A percentile compares a stretch with the other conserved stretches of the same genome.
phyloP scores from a whole-genome alignment of 768 basidiomycete genomes.

The Multifurca ochricompacta region DNA sequence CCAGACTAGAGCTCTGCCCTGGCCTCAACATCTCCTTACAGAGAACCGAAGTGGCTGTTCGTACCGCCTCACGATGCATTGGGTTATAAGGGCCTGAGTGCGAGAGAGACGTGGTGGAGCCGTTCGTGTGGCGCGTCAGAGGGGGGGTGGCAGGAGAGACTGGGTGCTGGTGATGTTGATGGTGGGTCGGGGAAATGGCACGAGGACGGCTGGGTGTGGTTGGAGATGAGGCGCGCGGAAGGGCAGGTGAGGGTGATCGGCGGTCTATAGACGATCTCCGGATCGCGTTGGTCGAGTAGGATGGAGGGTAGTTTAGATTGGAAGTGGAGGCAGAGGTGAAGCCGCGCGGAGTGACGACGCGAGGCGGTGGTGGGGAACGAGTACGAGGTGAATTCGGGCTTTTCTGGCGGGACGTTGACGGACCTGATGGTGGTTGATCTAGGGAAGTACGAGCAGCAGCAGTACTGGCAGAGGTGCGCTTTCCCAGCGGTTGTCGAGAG shows the following conservation, averaged over 20 bases:
- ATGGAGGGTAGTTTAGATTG: conserved; percentile 32
- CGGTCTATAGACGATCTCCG: conserved; percentile 27
- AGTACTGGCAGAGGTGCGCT: conserved; percentile 30
- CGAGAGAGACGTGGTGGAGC: conserved; percentile 50
- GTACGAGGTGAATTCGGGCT: conserved; percentile 3
- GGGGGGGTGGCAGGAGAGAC: conserved; percentile 24
- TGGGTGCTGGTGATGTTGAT: conserved; percentile 19
- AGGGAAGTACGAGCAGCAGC: conserved; percentile 36
- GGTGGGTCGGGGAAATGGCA: conserved; percentile 3
- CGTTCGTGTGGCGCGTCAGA: conserved; percentile 49
- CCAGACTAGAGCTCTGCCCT: conserved; percentile 46
- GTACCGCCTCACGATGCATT: conserved; percentile 60
- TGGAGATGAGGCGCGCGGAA: conserved; percentile 20
- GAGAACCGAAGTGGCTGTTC: conserved; percentile 53
- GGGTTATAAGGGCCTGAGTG: conserved; percentile 36
- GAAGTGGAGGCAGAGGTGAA: conserved; percentile 44
- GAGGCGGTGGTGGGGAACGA: conserved; percentile 29
- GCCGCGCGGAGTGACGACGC: conserved; percentile 37
- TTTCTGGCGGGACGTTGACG: conserved; percentile 36
- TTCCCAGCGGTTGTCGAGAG: conserved; percentile 32
- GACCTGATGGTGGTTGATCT: conserved; percentile 34
- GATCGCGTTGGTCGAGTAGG: conserved; percentile 26
- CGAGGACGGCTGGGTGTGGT: conserved; percentile 5
- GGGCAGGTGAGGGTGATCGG: conserved; percentile 36
- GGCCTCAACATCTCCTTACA: conserved; percentile 61